phyloP scores from a whole-genome alignment of 208 protist species.

The Leishmania gerbilli region DNA sequence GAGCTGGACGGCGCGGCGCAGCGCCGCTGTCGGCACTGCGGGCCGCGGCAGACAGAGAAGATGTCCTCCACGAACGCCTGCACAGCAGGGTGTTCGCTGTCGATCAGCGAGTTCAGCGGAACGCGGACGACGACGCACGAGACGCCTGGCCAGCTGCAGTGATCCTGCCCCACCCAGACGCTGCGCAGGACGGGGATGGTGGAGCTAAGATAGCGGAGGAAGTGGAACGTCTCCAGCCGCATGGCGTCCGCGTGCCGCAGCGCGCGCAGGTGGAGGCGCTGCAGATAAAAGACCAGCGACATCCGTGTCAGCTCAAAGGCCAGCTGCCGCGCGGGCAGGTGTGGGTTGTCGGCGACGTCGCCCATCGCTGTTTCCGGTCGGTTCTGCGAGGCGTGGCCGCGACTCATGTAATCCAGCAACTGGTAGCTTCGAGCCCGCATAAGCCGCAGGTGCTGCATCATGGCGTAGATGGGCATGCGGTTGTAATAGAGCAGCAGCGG shows the following conservation, averaged over 20 bases:
- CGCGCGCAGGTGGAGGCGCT: slow-evolving; percentile 47
- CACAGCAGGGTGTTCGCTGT: slow-evolving; percentile 38
- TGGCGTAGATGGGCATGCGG: slow-evolving; percentile 32
- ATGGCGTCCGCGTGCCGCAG: slow-evolving; percentile 62
- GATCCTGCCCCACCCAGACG: slow-evolving; percentile 55
- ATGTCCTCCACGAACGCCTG: slow-evolving; percentile 26
- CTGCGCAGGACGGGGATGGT: slow-evolving; percentile 39
- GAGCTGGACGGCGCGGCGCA: slow-evolving; percentile 18
- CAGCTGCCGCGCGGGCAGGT: slow-evolving; percentile 17
- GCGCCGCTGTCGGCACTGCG: slow-evolving; percentile 17
- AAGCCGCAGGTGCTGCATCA: slow-evolving; percentile 24
- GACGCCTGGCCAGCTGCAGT: slow-evolving; percentile 54
- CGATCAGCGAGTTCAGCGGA: slow-evolving; percentile 45
- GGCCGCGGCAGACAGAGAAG: slow-evolving; percentile 14
- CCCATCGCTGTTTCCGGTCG: slow-evolving; percentile 14
- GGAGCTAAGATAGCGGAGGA: slow-evolving; percentile 38
- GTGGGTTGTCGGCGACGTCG: slow-evolving; percentile 1
- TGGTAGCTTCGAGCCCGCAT: slow-evolving; percentile 25
- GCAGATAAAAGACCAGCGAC: slow-evolving; percentile 35
- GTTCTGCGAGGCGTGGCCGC: slow-evolving; percentile 8
- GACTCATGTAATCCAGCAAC: slow-evolving; percentile 26
- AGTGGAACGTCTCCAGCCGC: slow-evolving; percentile 64
- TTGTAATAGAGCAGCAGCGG: slow-evolving; percentile 36
- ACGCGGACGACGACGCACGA: slow-evolving; percentile 35
- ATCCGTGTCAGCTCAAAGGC: slow-evolving; percentile 20